Evolutionary conservation across 2,329 filamentous ascomycete genomes (phyloP), one percentile per base, ranked within the genome.

Genomic region (Pseudophaeomoniella oleicola): DNA sequence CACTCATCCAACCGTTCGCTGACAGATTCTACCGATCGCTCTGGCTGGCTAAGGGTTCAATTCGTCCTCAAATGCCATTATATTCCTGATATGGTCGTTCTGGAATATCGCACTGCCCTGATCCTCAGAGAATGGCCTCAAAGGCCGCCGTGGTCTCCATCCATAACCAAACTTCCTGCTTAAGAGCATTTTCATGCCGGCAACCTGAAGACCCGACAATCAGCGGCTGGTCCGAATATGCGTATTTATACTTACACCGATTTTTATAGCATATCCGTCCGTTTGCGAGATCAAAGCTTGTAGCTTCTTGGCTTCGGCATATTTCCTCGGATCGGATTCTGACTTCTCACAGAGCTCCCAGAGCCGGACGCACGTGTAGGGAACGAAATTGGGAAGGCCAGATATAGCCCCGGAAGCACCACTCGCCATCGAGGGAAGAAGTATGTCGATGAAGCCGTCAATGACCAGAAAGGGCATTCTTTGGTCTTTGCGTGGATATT

Each of bases 361-460:
- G 18, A 90, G 72, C 53, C 72, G 74, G 34, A 81, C 79, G 52
- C 83, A 87, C 5, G 80, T 66, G 63, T 87, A 86, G 37, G 84
- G 84, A 58, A 87, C 75, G 40, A 90, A 75, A 52, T 92, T 92
- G 42, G 83, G 84, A 29, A 81, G 78, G 14, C 84, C 84, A n/a
- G 81, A 83, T 50, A 92, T 90, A 57, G 90, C 84, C 19, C 84
- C 84, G 39, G 75, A 80, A 31, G 83, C 84, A 34, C 83, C 83
- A 34, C 74, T 81, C 42, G 79, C 69, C 3, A 86, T 69, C 1
- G 83, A 88, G 62, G 88, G 84, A 17, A 83, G 67, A 1, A 82
- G 86, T 58, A 90, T 90, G 59, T 92, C 84, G 52, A 81, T 83
- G 55, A 88, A 83, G 45, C 84, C 84, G 32, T 84, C 84, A 52